Base-by-base conservation (phyloP, 1,284 basidiomycete genomes). In the Ganoderma lucidum region DNA sequence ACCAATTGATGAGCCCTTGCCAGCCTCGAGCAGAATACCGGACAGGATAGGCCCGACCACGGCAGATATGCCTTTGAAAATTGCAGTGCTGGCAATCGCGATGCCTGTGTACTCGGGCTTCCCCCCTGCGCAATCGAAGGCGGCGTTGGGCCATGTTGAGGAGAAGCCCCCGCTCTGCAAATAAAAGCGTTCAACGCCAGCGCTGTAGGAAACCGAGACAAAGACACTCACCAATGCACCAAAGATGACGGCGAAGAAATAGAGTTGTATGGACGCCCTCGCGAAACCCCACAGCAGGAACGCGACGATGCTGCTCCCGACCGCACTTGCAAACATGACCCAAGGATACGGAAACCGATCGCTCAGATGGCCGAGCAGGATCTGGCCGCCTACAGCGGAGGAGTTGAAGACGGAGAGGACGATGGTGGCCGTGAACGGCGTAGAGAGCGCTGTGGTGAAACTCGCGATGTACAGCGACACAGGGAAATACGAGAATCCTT, bases 201-300 rank as follows among this genome's bases (percentile, higher is more conserved):
- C 23, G 23, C 23, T 23, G 44, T 10, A 1, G 3, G 23, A 12
- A 14, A 3, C 23, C 2, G 23, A 14, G 48, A 32, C 12, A 3
- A 15, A 15, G 8, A 42, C 2, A 32, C 12, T 15, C 55, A 76
- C 77, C 60, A 78, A 44, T 9, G 74, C 69, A 78, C 77, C 77
- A 64, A 77, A 78, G 59, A 78, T 74, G 62, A 78, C 63, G 28
- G 75, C 75, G 64, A 77, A 78, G 44, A 71, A 70, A 63, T 77
- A 77, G 1, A 78, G 72, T 35, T 72, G 70, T 19, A 70, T 72
- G n/a, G 75, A 64, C 12, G 71, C 69, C 51, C 67, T 69, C 12
- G 77, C 73, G 70, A 77, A 73, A 28, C 77, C 77, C 77, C 77
- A 78, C 6, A 78, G 71, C 30, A 77, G 70, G 72, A 78, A 77